phyloP scores from a whole-genome alignment of 345 rosid genomes.

The Ceriops decandra region DNA sequence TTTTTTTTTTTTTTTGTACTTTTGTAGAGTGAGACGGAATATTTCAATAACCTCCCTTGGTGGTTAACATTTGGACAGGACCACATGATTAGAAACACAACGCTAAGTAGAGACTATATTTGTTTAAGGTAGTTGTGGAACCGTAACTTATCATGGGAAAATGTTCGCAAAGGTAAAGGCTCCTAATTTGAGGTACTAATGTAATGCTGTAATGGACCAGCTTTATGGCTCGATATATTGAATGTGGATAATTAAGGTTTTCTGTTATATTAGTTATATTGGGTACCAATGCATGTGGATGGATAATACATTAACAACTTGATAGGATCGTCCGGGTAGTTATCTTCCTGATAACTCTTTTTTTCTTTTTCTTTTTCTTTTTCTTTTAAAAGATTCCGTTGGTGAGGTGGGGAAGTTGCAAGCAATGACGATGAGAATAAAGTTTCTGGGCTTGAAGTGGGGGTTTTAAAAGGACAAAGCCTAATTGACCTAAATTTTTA shows the following conservation, averaged over 20 bases:
- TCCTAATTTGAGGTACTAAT: background rate
- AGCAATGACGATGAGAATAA: conserved; percentile 28
- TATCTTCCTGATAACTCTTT: background rate
- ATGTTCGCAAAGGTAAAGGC: background rate
- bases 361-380: background rate
- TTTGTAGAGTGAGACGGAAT: background rate
- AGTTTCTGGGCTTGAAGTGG: conserved; percentile 6
- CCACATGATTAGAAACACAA: conserved; percentile 32
- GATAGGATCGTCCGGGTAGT: conserved; percentile 2
- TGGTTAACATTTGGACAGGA: conserved; percentile 29
- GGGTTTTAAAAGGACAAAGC: conserved; percentile 1
- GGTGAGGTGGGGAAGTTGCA: conserved; percentile 29
- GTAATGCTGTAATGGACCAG: background rate
- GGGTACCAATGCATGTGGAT: background rate
- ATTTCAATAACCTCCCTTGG: conserved; percentile 14
- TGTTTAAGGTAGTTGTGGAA: conserved; percentile 30
- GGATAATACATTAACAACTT: background rate
- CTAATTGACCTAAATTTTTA: background rate
- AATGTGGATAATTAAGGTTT: background rate
- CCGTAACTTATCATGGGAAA: conserved; percentile 31
- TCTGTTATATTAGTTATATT: background rate
- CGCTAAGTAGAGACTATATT: background rate
- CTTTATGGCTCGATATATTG: background rate
- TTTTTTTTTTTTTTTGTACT: background rate
- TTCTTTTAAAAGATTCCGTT: conserved; percentile 3